phyloP scores from a whole-genome alignment of 2,329 filamentous ascomycete genomes.

The Rhynchosporium graminicola region DNA sequence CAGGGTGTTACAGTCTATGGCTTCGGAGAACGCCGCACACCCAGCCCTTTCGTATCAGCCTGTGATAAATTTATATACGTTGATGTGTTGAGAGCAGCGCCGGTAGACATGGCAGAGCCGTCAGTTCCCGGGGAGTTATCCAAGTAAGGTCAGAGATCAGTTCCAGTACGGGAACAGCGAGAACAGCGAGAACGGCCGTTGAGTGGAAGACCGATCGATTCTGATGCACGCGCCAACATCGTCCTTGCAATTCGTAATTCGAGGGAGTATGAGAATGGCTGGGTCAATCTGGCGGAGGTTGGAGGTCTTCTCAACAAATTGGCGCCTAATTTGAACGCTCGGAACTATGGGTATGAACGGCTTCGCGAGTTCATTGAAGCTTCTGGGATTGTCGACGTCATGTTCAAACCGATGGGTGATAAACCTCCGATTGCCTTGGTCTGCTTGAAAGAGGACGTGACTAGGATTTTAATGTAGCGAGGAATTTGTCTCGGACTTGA shows the following conservation, averaged over 20 bases:
- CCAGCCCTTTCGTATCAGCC: slow-evolving; percentile 1
- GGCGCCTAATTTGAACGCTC: not conserved
- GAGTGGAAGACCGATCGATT: not conserved
- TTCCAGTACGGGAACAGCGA: not conserved
- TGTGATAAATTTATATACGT: slow-evolving; percentile 12
- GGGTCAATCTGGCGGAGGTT: slow-evolving; percentile 5
- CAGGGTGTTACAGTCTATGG: slow-evolving; percentile 12
- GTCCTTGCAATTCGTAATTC: not conserved
- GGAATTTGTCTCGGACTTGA: too few species aligned
- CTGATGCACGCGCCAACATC: not conserved
- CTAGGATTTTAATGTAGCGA: too few species aligned
- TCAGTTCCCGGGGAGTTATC: not conserved
- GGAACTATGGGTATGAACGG: slow-evolving; percentile 9
- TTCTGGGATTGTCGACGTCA: slow-evolving; percentile 5
- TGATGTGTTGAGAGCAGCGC: slow-evolving; percentile 4
- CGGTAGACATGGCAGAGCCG: not conserved
- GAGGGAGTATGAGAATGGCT: not conserved
- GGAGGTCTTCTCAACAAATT: not conserved
- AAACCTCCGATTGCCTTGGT: slow-evolving; percentile 10
- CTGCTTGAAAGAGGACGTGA: not conserved
- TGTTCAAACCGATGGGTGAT: slow-evolving; percentile 6
- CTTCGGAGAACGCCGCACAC: slow-evolving; percentile 5
- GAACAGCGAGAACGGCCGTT: not conserved
- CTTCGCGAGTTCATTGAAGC: slow-evolving; percentile 11
- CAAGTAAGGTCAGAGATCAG: not conserved